phyloP scores from a whole-genome alignment of 2,329 filamentous ascomycete species.

The Ophiosphaerella herpotricha region DNA sequence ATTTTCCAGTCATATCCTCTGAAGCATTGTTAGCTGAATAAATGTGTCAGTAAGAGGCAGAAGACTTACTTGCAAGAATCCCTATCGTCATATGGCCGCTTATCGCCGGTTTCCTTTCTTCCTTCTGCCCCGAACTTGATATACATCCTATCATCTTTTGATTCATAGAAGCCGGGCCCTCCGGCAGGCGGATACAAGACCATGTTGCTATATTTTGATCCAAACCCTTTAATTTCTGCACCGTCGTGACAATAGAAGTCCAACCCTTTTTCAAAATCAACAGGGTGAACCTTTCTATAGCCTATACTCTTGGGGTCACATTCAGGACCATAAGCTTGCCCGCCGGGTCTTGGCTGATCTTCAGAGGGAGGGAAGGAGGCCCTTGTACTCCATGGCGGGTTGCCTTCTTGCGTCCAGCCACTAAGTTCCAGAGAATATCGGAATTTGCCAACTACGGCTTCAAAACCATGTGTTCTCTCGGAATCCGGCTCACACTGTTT shows the following conservation, averaged over 20 bases:
- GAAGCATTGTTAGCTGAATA: background rate
- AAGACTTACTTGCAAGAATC: slow-evolving; percentile 6
- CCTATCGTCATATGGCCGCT: slow-evolving; percentile 2
- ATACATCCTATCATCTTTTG: background rate
- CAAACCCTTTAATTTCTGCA: background rate
- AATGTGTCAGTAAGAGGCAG: background rate
- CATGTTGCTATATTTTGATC: background rate
- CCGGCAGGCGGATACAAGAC: slow-evolving; percentile 7
- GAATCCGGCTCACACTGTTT: slow-evolving; percentile 3
- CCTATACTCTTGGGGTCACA: background rate
- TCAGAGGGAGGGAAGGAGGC: slow-evolving; percentile 2
- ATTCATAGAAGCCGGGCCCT: slow-evolving; percentile 1
- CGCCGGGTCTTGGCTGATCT: background rate
- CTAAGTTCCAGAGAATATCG: slow-evolving; percentile 8
- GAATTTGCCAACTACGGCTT: slow-evolving; percentile 1
- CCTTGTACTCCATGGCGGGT: slow-evolving; percentile 7
- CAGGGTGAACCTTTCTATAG: background rate
- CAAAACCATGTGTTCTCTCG: slow-evolving; percentile 5
- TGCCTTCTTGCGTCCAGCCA: slow-evolving; percentile 1
- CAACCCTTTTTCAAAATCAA: slow-evolving; percentile 2
- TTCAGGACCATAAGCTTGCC: background rate
- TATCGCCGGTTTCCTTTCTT: background rate
- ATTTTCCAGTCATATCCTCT: slow-evolving; percentile 10
- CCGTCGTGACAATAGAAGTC: slow-evolving; percentile 3
- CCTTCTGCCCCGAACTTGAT: slow-evolving; percentile 1